Evolutionary conservation across 108 stramenopile genomes (phyloP).

Genomic region (Conticribra guillardii): DNA sequence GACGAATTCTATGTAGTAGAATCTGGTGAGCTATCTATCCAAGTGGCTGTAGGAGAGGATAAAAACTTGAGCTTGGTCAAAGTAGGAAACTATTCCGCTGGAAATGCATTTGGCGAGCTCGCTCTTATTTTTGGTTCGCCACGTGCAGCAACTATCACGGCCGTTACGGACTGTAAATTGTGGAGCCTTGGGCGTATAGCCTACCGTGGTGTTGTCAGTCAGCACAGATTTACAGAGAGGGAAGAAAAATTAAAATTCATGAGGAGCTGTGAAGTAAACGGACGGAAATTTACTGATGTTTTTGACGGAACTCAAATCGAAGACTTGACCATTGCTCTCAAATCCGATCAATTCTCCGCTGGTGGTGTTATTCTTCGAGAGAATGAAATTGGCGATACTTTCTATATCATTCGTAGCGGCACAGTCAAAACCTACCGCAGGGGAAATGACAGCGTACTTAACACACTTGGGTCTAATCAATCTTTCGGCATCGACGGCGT

Average conservation of each 20-base stretch:
- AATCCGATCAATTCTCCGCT: constrained; percentile 53
- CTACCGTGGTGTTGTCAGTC: constrained; percentile 70
- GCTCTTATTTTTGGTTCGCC: constrained; percentile 87
- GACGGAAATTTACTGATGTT: constrained; percentile 46
- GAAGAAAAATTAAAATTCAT: constrained; percentile 65
- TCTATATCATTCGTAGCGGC: constrained; percentile 83
- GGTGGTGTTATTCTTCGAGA: constrained; percentile 86
- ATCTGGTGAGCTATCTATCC: constrained; percentile 19
- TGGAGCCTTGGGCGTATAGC: constrained; percentile 84
- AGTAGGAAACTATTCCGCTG: constrained; percentile 54
- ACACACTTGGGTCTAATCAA: constrained; percentile 38
- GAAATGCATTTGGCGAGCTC: constrained; percentile 71
- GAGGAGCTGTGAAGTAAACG: constrained; percentile 58
- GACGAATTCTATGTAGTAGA: constrained; percentile 81
- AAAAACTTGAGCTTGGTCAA: constrained; percentile 26
- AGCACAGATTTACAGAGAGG: constrained; percentile 58
- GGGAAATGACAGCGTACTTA: constrained; percentile 49
- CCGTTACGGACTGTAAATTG: constrained; percentile 54
- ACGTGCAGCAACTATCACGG: constrained; percentile 86
- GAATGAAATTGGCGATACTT: constrained; percentile 87
- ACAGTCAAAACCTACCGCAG: constrained; percentile 46
- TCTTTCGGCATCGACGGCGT: constrained; percentile 72
- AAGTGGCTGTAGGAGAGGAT: constrained; percentile 1
- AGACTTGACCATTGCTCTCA: constrained; percentile 63
- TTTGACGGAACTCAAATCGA: constrained; percentile 59